Evolutionary conservation across 1,139 yeast species (phyloP), one percentile per base, ranked within the genome.

Genomic region (Kazachstania sp.): DNA sequence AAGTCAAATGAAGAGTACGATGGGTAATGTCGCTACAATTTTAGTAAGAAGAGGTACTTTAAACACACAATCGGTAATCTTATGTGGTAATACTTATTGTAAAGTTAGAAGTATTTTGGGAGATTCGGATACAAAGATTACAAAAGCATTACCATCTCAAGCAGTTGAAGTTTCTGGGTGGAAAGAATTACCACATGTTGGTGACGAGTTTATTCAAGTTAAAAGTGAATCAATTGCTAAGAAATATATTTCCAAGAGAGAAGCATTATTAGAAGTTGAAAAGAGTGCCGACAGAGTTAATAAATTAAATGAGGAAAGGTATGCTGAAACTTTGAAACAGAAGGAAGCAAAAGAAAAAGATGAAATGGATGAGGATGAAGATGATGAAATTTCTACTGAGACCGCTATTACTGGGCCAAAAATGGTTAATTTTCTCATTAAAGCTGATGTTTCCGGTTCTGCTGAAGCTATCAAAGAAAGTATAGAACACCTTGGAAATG

Each of bases 91-190:
- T 15, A 81, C 95, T 0, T 86, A 83, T 70, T 86, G 96, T 67
- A 86, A 86, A 60, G 92, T 92, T 3, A 78, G 83, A 57, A 81
- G 83, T n/a, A 78, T 92, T 77, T 75, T 74, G 50, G 87, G 87
- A 64, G 95, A 87, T 57, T 64, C 69, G 50, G 92, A 92, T 2
- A 81, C 80, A 53, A 49, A 70, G 1, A 68, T 88, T 13, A 78
- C 80, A 53, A 49, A 66, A 28, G 97, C 96, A 0, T 79, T 79
- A 0, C 97, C 99, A 0, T 85, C 97, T 0, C 82, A 86, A 2
- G 97, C 97, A 0, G 95, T 87, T 1, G 95, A 88, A 59, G 74
- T 92, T 5, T 77, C 88, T 67, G 98, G 99, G 0, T 92, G 98
- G 98, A 88, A 86, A 60, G 92, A 82, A 37, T 69, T 88, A 41